phyloP scores from a whole-genome alignment of 352 stramenopile species.

The Phytophthora crassamura region DNA sequence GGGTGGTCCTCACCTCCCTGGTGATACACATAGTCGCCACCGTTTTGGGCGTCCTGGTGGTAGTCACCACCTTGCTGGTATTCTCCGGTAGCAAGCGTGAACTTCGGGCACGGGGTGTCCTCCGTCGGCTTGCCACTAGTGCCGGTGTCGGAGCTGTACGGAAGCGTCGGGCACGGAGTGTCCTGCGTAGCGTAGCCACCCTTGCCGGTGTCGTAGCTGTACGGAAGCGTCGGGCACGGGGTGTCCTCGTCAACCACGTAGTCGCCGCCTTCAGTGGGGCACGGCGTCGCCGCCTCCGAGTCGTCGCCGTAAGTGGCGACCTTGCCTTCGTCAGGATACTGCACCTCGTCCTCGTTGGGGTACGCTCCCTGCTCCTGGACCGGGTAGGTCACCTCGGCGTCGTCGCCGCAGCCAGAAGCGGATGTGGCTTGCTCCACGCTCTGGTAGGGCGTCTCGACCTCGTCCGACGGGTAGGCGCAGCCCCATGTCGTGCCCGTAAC shows the following conservation, averaged over 20 bases:
- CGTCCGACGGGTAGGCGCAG: conserved; percentile 29
- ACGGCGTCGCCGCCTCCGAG: conserved; percentile 13
- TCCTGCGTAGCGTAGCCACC: conserved; percentile 5
- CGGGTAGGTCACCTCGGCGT: conserved; percentile 33
- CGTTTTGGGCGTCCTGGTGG: neutral
- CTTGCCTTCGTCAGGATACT: conserved; percentile 15
- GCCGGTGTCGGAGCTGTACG: neutral
- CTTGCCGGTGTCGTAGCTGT: conserved; percentile 6
- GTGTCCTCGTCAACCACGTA: neutral
- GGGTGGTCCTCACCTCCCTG: neutral
- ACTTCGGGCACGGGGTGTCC: conserved; percentile 23
- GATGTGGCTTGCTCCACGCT: conserved; percentile 9
- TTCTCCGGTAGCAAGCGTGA: conserved; percentile 8
- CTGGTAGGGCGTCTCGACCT: conserved; percentile 7
- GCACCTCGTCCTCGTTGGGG: conserved; percentile 26
- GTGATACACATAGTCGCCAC: neutral
- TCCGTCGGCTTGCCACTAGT: neutral
- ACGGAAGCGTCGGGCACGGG: conserved; percentile 13
- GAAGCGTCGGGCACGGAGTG: conserved; percentile 16
- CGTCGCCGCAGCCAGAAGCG: conserved; percentile 10
- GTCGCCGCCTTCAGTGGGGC: conserved; percentile 1
- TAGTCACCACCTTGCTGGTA: conserved; percentile 1
- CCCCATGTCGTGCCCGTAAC: conserved; percentile 40
- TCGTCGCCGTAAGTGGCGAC: neutral
- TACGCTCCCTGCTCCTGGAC: conserved; percentile 8